A percentile compares a stretch with the other conserved stretches of the same genome.
phyloP scores from a whole-genome alignment of 1,139 yeast species.

The Yamadazyma atmosphaerica region DNA sequence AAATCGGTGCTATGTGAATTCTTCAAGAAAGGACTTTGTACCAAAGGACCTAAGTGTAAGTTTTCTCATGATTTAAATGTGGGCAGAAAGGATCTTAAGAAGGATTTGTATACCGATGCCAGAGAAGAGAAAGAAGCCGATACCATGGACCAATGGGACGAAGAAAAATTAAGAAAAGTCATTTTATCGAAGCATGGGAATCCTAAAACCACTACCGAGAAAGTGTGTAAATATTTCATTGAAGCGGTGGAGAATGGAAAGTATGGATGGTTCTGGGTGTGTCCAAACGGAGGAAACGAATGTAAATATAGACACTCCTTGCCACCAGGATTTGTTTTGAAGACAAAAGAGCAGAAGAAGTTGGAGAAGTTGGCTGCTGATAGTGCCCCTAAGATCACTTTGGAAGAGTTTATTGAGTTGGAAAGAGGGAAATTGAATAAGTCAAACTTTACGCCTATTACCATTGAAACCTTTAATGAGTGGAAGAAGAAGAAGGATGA shows the following conservation, averaged over 20 bases:
- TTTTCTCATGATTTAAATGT: conserved; percentile 87
- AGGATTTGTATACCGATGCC: conserved; percentile 89
- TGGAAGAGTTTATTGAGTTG: conserved; percentile 93
- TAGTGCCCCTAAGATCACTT: conserved; percentile 82
- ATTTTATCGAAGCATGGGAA: conserved; percentile 92
- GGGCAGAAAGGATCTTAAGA: conserved; percentile 88
- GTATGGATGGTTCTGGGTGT: conserved; percentile 99
- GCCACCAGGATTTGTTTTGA: conserved; percentile 95
- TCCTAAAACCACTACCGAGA: conserved; percentile 91
- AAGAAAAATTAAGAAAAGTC: conserved; percentile 85
- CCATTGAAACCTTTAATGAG: conserved; percentile 72
- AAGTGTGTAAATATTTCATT: conserved; percentile 88
- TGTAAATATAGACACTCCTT: conserved; percentile 97
- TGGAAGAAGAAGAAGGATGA: conserved; percentile 79
- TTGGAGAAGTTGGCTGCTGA: conserved; percentile 86
- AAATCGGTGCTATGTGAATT: conserved; percentile 88
- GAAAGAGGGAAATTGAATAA: conserved; percentile 87
- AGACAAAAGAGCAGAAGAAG: conserved; percentile 93
- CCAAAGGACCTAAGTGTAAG: conserved; percentile 89
- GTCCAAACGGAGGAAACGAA: conserved; percentile 91
- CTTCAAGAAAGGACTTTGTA: conserved; percentile 87
- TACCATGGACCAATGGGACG: conserved; percentile 98
- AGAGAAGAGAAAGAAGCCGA: conserved; percentile 74
- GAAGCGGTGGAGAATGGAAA: conserved; percentile 97
- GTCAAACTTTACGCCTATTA: conserved; percentile 81